Base-by-base conservation (phyloP, 2,329 filamentous ascomycete species). In the Aureobasidium subglaciale region DNA sequence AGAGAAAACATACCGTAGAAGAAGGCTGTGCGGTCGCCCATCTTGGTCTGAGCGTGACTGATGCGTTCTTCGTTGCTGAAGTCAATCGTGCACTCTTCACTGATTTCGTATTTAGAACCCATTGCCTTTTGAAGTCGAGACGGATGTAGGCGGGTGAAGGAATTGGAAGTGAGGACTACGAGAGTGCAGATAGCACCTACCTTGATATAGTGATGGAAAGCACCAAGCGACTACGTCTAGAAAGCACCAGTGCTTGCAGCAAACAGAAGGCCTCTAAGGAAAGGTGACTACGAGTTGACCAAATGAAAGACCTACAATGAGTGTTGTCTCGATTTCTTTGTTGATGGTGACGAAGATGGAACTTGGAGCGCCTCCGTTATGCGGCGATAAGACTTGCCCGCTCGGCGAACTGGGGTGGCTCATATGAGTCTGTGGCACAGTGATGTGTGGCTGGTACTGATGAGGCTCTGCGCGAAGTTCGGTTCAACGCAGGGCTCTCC, bases 11-110 rank as follows among this genome's bases (percentile, higher is more conserved):
- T 70, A 78, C 80, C 83, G 67, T 86, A 86, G 76, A 85, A 85
- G 73, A 86, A 85, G 61, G 81, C 78, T 16, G 75, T 75, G 63
- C 77, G 75, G 45, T 77, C 71, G 20, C 69, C 73, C 73, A 77
- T 77, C 38, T 63, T 57, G 40, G 55, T 48, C 43, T 34, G 32
- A 9, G 34, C 35, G 16, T 16, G 6, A 11, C 32, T 10, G 37
- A 35, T 42, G 20, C 38, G 38, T 30, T 43, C 50, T 3, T 18
- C 27, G 18, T 25, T 25, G 24, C 34, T 27, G 34, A 29, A 30
- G 4, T 52, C 22, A 7, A 35, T n/a, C n/a, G n/a, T n/a, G n/a
- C n/a, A n/a, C n/a, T n/a, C n/a, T n/a, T n/a, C n/a, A n/a, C n/a
- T n/a, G n/a, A n/a, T n/a, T n/a, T n/a, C n/a, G n/a, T n/a, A n/a